phyloP scores from a whole-genome alignment of 805 yeast species.

The Blastobotrys muscicola region DNA sequence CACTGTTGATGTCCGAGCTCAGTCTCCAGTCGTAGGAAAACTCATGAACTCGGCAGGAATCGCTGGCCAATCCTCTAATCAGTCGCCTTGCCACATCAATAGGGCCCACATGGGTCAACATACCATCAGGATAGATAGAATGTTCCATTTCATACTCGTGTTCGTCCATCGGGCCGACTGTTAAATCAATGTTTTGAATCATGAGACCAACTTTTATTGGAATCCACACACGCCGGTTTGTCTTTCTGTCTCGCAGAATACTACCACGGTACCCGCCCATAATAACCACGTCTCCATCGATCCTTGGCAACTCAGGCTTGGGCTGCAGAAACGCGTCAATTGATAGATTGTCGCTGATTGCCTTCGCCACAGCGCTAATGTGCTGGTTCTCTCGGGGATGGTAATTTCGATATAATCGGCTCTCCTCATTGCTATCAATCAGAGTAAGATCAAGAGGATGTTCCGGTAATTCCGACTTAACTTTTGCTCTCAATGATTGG shows the following conservation, averaged over 20 bases:
- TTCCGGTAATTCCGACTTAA: background rate
- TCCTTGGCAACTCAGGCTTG: conserved; percentile 26
- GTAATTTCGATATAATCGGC: conserved; percentile 41
- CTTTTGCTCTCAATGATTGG: background rate
- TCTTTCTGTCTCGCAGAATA: conserved; percentile 53
- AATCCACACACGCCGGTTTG: conserved; percentile 70
- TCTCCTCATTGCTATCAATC: conserved; percentile 56
- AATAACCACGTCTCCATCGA: conserved; percentile 72
- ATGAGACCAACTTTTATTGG: conserved; percentile 80
- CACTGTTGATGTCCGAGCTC: conserved; percentile 47
- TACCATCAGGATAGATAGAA: conserved; percentile 59
- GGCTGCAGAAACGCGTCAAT: conserved; percentile 23
- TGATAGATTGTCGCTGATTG: conserved; percentile 43
- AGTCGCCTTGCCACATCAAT: conserved; percentile 64
- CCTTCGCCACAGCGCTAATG: conserved; percentile 57
- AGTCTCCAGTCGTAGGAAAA: conserved; percentile 96
- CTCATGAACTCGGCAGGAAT: conserved; percentile 51
- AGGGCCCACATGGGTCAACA: conserved; percentile 78
- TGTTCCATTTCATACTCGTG: conserved; percentile 49
- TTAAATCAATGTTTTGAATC: conserved; percentile 55
- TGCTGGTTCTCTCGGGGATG: conserved; percentile 54
- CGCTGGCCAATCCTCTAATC: conserved; percentile 38
- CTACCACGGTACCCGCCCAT: conserved; percentile 89
- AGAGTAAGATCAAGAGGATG: conserved; percentile 15
- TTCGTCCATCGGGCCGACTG: conserved; percentile 61